Base-by-base conservation (phyloP, 2,329 filamentous ascomycete genomes). In the Sordariomycetes sp. region DNA sequence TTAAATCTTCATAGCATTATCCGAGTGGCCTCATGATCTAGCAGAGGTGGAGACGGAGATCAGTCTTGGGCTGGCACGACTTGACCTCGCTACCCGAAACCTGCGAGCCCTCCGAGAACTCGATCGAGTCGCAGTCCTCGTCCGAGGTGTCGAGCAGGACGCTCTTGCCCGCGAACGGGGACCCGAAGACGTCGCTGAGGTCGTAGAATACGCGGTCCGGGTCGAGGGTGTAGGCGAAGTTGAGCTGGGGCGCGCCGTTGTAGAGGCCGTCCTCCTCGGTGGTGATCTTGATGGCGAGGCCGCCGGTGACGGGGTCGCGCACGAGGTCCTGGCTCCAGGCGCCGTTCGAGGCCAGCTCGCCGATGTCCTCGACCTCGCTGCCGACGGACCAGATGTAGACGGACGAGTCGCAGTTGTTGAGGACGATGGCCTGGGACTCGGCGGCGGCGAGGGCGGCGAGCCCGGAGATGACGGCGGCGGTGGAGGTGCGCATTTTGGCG, bases 331-430 rank as follows among this genome's bases (percentile, higher is more conserved):
- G 72, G 50, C 53, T 53, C 65, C 71, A 74, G 53, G 48, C 58
- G 57, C 65, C 66, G 56, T 64, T 66, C 22, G n/a, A 5, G 20
- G n/a, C n/a, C 8, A 22, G 20, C 5, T 12, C n/a, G n/a, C 8
- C n/a, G 3, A 24, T 24, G 20, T 50, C 46, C 18, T 12, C 11
- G 6, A 50, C 20, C 18, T 50, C 16, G 58, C 61, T 60, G 62
- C 72, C 72, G 57, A 75, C 72, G 48, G 72, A 71, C 71, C 71
- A 74, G 61, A 71, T 54, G 22, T 69, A 68, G n/a, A 74, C 70
- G 48, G 65, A 58, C 57, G 65, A 62, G 40, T 52, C 22, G 67
- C 72, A 74, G 53, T 69, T 67, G 67, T 75, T 75, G 60, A 65
- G 60, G 57, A 74, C 71, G 43, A 62, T 61, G 51, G 72, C 72